Evolutionary conservation across 2,329 filamentous ascomycete species (phyloP).

Genomic region (Trichophyton equinum): DNA sequence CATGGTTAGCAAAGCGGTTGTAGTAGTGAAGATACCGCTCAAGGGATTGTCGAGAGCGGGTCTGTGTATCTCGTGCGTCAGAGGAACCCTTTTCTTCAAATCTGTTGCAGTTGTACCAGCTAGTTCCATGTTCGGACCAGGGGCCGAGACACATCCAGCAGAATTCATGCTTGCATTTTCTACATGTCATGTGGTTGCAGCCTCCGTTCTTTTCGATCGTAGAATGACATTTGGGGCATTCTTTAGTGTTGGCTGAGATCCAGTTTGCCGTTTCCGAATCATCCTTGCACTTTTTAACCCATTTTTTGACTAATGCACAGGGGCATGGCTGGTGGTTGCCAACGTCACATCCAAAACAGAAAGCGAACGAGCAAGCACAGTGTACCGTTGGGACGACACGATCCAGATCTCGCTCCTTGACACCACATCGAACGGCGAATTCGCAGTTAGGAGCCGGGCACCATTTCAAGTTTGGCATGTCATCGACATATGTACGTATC

Average conservation of each 20-base stretch:
- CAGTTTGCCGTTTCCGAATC: conserved; percentile 98
- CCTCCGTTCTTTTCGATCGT: conserved; percentile 99
- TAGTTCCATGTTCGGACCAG: conserved; percentile 96
- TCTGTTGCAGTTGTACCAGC: conserved; percentile 98
- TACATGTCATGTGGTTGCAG: conserved; percentile 95
- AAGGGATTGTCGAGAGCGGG: conserved; percentile 75
- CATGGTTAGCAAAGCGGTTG: conserved; percentile 97
- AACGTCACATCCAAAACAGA: conserved; percentile 89
- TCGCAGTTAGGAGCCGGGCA: conserved; percentile 95
- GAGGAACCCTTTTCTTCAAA: conserved; percentile 92
- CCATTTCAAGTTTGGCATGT: conserved; percentile 93
- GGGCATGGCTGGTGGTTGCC: conserved; percentile 88
- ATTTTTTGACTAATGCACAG: conserved; percentile 80
- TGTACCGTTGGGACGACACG: conserved; percentile 80
- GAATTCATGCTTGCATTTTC: conserved; percentile 92
- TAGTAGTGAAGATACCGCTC: conserved; percentile 99
- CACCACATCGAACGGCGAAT: conserved; percentile 75
- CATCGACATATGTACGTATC: conserved; percentile 90
- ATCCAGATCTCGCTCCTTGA: conserved; percentile 78
- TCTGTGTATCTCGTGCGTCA: conserved; percentile 83
- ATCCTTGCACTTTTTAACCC: conserved; percentile 97
- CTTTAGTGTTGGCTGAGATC: conserved; percentile 98
- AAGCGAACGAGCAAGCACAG: conserved; percentile 71
- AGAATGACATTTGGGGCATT: conserved; percentile 89
- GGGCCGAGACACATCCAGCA: conserved; percentile 99